Conservation (phyloP, 2,329 filamentous ascomycete species). For the Aspergillus sergii region DNA sequence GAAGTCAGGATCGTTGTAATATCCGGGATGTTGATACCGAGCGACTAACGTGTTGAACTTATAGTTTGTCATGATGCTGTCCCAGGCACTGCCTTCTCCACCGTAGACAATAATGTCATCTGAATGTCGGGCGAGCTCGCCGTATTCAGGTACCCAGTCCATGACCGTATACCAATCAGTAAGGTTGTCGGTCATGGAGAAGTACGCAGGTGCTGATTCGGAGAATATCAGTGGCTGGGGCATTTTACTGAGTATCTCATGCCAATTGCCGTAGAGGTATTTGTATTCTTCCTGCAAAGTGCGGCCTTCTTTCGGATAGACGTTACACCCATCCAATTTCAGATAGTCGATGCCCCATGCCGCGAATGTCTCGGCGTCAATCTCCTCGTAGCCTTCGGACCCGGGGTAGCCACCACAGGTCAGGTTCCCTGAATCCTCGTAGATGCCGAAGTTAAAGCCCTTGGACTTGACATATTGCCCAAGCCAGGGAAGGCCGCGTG, state of each 20-base stretch:
- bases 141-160: conserved; percentile 45
- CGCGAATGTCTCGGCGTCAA: conserved; percentile 44
- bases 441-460: conserved; percentile 52
- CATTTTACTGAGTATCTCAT: conserved; percentile 41
- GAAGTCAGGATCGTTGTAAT: conserved; percentile 55
- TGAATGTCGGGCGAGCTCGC: conserved; percentile 51
- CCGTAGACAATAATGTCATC: conserved; percentile 47
- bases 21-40: conserved; percentile 48
- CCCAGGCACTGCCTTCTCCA: conserved; percentile 47
- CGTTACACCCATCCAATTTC: conserved; percentile 52
- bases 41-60: conserved; percentile 46
- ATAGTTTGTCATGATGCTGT: conserved; percentile 54
- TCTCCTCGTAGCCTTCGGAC: conserved; percentile 44
- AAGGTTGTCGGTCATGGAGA: conserved; percentile 38
- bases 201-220: conserved; percentile 52
- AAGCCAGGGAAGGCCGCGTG: conserved; percentile 48
- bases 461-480: conserved; percentile 39
- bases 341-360: conserved; percentile 51
- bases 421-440: conserved; percentile 47
- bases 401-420: conserved; percentile 51
- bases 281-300: conserved; percentile 30
- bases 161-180: conserved; percentile 52
- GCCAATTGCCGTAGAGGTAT: conserved; percentile 46
- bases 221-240: conserved; percentile 47
- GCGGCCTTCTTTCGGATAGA: conserved; percentile 26